Evolutionary conservation across 2,329 filamentous ascomycete genomes (phyloP).

Genomic region (Chaetomium globosum): DNA sequence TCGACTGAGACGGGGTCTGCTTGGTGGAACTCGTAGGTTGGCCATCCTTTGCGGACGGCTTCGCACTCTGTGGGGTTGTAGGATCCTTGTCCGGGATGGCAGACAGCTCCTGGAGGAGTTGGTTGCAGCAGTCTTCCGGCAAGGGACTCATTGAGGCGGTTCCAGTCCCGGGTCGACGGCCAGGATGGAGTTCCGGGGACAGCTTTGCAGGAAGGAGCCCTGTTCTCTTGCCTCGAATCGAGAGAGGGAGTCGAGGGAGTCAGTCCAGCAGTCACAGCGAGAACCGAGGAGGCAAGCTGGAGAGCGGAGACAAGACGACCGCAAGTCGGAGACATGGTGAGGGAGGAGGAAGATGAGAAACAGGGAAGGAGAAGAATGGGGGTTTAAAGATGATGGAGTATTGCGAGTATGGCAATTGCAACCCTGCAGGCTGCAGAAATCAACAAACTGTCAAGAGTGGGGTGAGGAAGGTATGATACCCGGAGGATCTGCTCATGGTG

Average conservation of each 20-base stretch:
- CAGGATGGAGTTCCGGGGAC: slow-evolving; percentile 45
- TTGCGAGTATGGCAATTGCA: no score
- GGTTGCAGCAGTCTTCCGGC: slow-evolving; percentile 49
- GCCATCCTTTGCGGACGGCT: slow-evolving; percentile 31
- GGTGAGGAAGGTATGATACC: background rate
- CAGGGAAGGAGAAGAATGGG: background rate
- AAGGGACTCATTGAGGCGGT: slow-evolving; percentile 49
- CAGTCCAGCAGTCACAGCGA: slow-evolving; percentile 10
- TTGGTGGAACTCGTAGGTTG: slow-evolving; percentile 43
- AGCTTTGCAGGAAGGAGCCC: slow-evolving; percentile 32
- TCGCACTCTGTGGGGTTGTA: slow-evolving; percentile 33
- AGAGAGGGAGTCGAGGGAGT: background rate
- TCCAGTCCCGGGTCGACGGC: slow-evolving; percentile 53
- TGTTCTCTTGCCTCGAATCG: slow-evolving; percentile 1
- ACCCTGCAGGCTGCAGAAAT: no score
- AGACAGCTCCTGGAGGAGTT: slow-evolving; percentile 50
- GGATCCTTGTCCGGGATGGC: slow-evolving; percentile 42
- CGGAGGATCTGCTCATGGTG: background rate
- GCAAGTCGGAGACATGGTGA: slow-evolving; percentile 11
- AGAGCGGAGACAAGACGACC: slow-evolving; percentile 16
- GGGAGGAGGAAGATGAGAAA: no score
- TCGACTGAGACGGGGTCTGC: slow-evolving; percentile 45
- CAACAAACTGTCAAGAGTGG: no score
- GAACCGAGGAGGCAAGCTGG: slow-evolving; percentile 15
- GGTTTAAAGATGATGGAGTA: background rate